Evolutionary conservation across 176 grass and related monocot genomes (phyloP).

Genomic region (Zoysia pacifica): DNA sequence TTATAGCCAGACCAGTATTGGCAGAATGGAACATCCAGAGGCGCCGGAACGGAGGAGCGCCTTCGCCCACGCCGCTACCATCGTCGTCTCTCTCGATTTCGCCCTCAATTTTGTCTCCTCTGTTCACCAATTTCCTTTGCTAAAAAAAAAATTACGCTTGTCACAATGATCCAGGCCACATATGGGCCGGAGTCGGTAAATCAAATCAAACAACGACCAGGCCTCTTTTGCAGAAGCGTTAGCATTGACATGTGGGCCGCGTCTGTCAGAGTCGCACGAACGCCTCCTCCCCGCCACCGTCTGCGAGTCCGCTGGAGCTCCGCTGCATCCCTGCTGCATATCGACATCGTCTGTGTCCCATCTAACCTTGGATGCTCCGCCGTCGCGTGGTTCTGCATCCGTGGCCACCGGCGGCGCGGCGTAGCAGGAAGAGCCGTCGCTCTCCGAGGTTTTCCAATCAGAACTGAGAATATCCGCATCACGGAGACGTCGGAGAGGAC

Average conservation of each 20-base stretch:
- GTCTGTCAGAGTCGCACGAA: not conserved
- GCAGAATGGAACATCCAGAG: too few species aligned
- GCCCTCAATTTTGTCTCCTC: too few species aligned
- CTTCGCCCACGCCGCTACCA: too few species aligned
- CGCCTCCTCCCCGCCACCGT: not conserved
- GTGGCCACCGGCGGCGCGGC: not conserved
- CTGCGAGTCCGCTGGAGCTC: conserved; percentile 28
- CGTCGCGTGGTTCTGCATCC: not conserved
- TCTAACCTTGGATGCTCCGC: not conserved
- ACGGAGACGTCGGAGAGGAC: not conserved
- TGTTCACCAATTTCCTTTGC: too few species aligned
- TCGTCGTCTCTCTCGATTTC: too few species aligned
- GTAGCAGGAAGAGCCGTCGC: not conserved
- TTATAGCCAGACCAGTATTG: too few species aligned
- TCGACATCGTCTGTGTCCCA: not conserved
- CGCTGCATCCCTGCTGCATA: not conserved
- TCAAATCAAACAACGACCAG: not conserved
- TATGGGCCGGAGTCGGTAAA: too few species aligned
- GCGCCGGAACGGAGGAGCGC: too few species aligned
- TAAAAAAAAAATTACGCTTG: too few species aligned
- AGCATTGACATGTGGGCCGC: not conserved
- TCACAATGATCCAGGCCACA: too few species aligned
- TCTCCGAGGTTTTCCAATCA: not conserved
- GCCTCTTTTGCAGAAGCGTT: not conserved
- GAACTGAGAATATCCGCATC: conserved; percentile 30